phyloP scores from a whole-genome alignment of 257 asterid species.

The Linderniella brevidens region DNA sequence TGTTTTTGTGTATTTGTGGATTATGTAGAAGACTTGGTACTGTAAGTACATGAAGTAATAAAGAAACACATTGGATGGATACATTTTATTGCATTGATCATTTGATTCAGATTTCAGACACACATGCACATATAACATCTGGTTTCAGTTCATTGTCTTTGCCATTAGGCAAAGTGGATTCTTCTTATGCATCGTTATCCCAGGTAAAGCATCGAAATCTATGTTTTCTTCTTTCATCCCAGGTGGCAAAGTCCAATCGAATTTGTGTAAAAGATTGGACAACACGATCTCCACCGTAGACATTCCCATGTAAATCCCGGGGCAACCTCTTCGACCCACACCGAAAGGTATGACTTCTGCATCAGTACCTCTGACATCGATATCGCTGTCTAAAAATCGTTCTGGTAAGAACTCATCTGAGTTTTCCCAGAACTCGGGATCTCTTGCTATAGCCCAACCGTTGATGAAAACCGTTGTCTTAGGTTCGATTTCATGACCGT shows the following conservation, averaged over 20 bases:
- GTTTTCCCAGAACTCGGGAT: constrained; percentile 16
- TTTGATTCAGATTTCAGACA: too few relatives aligned
- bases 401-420: constrained; percentile 19
- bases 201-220: constrained; percentile 17
- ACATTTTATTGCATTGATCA: too few relatives aligned
- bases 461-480: constrained; percentile 17
- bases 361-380: background rate
- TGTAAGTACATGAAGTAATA: too few relatives aligned
- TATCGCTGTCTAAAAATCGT: constrained; percentile 8
- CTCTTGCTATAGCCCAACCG: constrained; percentile 27
- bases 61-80: too few relatives aligned
- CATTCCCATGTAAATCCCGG: constrained; percentile 20
- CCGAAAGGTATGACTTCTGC: constrained; percentile 19
- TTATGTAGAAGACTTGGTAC: too few relatives aligned
- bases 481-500: constrained; percentile 10
- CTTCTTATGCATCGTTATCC: constrained; percentile 27
- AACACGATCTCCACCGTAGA: constrained; percentile 11
- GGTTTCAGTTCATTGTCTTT: too few relatives aligned
- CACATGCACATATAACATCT: too few relatives aligned
- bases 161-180: constrained; percentile 6
- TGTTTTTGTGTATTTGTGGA: too few relatives aligned
- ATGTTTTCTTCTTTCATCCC: background rate
- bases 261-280: constrained; percentile 18
- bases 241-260: constrained; percentile 11
- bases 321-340: constrained; percentile 22